phyloP scores from a whole-genome alignment of 345 rosid species.

The Viola odorata region DNA sequence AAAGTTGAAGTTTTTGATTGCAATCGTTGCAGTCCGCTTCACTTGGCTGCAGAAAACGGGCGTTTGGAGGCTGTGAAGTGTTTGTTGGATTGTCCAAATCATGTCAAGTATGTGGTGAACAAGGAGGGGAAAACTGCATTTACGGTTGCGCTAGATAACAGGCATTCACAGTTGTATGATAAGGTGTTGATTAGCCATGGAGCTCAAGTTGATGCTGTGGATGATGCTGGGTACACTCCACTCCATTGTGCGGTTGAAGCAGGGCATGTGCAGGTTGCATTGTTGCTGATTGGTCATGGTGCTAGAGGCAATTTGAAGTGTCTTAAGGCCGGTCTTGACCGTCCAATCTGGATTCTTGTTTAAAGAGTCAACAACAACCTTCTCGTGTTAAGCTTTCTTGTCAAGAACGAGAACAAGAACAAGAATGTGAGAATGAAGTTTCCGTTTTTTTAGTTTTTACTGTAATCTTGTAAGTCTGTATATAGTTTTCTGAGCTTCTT shows the following conservation, averaged over 20 bases:
- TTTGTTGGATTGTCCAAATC: conserved; percentile 29
- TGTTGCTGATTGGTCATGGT: conserved; percentile 45
- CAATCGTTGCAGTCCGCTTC: conserved; percentile 53
- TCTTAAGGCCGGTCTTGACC: conserved; percentile 15
- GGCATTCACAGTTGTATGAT: conserved; percentile 37
- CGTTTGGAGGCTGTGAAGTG: conserved; percentile 28
- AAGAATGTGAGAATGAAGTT: neutral
- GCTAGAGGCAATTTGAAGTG: conserved; percentile 37
- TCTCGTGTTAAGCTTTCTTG: conserved; percentile 12
- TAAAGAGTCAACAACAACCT: conserved; percentile 17
- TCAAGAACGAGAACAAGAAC: conserved; percentile 4
- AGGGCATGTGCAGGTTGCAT: conserved; percentile 47
- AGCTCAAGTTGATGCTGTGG: conserved; percentile 40
- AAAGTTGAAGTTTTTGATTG: conserved; percentile 27
- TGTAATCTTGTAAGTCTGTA: no score
- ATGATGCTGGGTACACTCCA: conserved; percentile 52
- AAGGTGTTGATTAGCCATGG: conserved; percentile 40
- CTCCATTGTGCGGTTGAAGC: conserved; percentile 59
- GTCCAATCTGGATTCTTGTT: conserved; percentile 17
- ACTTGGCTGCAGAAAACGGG: conserved; percentile 51
- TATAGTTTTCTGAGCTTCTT: neutral
- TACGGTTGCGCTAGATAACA: conserved; percentile 41
- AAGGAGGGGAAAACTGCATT: conserved; percentile 49
- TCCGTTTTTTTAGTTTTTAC: neutral
- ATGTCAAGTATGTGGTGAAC: conserved; percentile 32